phyloP scores from a whole-genome alignment of 73 alveolate species.

The Uronychia binucleata region DNA sequence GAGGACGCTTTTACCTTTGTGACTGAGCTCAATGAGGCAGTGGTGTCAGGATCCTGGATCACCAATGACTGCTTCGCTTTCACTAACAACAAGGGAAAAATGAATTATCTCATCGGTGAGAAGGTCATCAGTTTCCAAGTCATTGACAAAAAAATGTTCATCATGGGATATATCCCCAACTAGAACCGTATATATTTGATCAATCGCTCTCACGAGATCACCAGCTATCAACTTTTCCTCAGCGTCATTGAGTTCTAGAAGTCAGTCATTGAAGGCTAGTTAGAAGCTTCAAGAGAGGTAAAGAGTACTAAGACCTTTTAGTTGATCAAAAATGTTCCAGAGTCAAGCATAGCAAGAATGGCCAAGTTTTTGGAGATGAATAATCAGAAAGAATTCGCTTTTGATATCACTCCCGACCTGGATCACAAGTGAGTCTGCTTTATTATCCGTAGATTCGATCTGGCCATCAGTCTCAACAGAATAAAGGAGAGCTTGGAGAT shows the following conservation, averaged over 20 bases:
- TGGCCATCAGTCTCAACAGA: constrained; percentile 78
- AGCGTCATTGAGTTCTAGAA: constrained; percentile 67
- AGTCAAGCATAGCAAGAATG: constrained; percentile 61
- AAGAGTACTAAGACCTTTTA: neutral
- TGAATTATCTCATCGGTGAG: constrained; percentile 88
- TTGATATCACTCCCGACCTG: constrained; percentile 82
- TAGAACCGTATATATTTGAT: constrained; percentile 82
- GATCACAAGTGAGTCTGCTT: constrained; percentile 71
- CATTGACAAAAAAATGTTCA: constrained; percentile 72
- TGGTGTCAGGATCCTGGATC: constrained; percentile 86
- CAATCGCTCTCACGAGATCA: constrained; percentile 71
- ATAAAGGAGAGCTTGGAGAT: constrained; percentile 87
- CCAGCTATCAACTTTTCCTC: constrained; percentile 60
- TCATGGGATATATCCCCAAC: constrained; percentile 76
- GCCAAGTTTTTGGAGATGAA: constrained; percentile 86
- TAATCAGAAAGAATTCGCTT: constrained; percentile 86
- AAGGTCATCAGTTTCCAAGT: constrained; percentile 71
- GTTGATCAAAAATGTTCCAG: constrained; percentile 65
- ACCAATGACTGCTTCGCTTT: constrained; percentile 77
- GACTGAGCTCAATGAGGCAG: constrained; percentile 84
- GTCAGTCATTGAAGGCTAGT: constrained; percentile 47
- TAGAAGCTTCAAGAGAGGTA: constrained; percentile 49
- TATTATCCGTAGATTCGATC: constrained; percentile 56
- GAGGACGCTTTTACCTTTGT: constrained; percentile 93
- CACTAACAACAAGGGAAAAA: constrained; percentile 81